A percentile compares a stretch with the other conserved stretches of the same genome.
Conservation (phyloP, 305 asterid species). For the Fraxinus baroniana region DNA sequence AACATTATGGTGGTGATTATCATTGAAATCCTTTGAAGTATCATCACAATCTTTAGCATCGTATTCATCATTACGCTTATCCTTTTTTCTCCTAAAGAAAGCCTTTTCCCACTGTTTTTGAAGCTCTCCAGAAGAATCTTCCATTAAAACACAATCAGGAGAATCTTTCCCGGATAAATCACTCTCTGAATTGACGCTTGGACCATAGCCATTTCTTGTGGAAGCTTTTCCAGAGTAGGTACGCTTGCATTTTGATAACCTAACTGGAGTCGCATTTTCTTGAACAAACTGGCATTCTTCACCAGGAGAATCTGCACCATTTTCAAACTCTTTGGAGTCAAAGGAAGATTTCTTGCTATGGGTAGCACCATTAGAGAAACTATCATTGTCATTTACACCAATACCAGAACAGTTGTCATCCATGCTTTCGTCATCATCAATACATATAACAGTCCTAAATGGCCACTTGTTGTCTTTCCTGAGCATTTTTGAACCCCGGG, state of each 20-base stretch:
- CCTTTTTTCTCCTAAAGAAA: conserved; percentile 50
- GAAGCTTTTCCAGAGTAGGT: conserved; percentile 72
- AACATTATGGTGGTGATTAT: conserved; percentile 28
- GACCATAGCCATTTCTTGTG: conserved; percentile 47
- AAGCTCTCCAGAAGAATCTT: conserved; percentile 62
- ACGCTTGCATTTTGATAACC: conserved; percentile 79
- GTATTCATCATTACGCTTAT: conserved; percentile 33
- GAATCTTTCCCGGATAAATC: conserved; percentile 48
- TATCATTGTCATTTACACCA: conserved; percentile 26
- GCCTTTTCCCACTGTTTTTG: conserved; percentile 86
- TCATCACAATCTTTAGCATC: conserved; percentile 31
- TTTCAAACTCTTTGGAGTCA: conserved; percentile 25
- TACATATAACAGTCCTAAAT: conserved; percentile 48
- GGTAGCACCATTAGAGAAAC: conserved; percentile 39
- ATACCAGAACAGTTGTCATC: conserved; percentile 22
- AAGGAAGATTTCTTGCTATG: conserved; percentile 36
- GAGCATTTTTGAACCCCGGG: conserved; percentile 27
- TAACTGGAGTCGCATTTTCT: conserved; percentile 58
- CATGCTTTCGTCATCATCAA: conserved; percentile 70
- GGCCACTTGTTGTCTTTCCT: conserved; percentile 34
- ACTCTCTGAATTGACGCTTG: conserved; percentile 40
- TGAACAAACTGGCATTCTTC: conserved; percentile 46
- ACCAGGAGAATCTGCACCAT: conserved; percentile 27
- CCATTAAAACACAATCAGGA: conserved; percentile 67
- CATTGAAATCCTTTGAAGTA: conserved; percentile 27